Conservation (phyloP, 1,284 basidiomycete genomes). For the Flammula alnicola region DNA sequence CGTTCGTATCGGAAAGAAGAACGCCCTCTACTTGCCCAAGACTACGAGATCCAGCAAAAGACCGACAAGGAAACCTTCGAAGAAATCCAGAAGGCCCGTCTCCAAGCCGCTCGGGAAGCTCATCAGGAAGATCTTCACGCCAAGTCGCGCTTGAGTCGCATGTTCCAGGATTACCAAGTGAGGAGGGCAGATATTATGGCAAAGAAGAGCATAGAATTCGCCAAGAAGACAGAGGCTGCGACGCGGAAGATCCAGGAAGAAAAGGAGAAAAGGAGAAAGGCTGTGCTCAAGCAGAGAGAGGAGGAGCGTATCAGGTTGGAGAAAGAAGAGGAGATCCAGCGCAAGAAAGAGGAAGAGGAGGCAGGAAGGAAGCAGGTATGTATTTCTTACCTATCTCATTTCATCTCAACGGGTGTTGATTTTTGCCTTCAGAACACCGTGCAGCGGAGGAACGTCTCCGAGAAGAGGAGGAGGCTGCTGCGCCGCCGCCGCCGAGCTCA, state of each 20-base stretch:
- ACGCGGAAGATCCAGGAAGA: slow-evolving; percentile 82
- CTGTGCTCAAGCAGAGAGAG: slow-evolving; percentile 61
- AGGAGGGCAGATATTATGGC: slow-evolving; percentile 64
- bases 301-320: slow-evolving; percentile 53
- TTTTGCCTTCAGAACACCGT: slow-evolving; percentile 14
- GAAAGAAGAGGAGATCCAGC: slow-evolving; percentile 52
- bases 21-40: slow-evolving; percentile 82
- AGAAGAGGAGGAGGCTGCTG: slow-evolving; percentile 59
- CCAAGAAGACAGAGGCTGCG: slow-evolving; percentile 64
- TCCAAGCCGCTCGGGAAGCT: slow-evolving; percentile 63
- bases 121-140: slow-evolving; percentile 78
- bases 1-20: slow-evolving; percentile 97
- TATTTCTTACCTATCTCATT: slow-evolving; percentile 15
- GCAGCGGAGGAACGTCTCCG: slow-evolving; percentile 50
- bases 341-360: slow-evolving; percentile 59
- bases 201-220: slow-evolving; percentile 76
- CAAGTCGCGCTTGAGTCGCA: slow-evolving; percentile 79
- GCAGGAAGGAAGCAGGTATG: slow-evolving; percentile 56
- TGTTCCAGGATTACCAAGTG: slow-evolving; percentile 77
- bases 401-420: slow-evolving; percentile 5
- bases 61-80: slow-evolving; percentile 78
- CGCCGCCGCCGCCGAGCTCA: slow-evolving; percentile 57
- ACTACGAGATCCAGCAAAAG: slow-evolving; percentile 89
- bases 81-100: slow-evolving; percentile 61
- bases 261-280: slow-evolving; percentile 74